phyloP scores from a whole-genome alignment of 768 basidiomycete species.

The Pulveroboletus sp. region DNA sequence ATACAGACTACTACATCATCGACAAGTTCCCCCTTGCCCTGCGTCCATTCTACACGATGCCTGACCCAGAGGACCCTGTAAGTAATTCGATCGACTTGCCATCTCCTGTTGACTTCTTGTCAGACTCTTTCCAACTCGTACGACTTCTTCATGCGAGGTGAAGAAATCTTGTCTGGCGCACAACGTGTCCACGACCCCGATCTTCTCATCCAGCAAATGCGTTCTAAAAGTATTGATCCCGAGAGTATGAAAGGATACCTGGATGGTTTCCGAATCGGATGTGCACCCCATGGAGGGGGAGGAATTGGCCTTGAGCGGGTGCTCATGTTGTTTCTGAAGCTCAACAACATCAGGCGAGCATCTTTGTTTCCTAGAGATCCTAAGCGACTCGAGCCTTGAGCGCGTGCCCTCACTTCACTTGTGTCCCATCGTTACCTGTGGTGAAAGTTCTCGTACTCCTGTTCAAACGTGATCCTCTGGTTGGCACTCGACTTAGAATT shows the following conservation, averaged over 20 bases:
- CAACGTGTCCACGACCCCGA: constrained; percentile 93
- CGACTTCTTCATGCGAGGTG: constrained; percentile 99
- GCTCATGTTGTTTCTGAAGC: constrained; percentile 94
- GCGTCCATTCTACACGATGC: constrained; percentile 99
- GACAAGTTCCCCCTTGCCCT: constrained; percentile 97
- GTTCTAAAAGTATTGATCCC: constrained; percentile 81
- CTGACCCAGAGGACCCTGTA: constrained; percentile 87
- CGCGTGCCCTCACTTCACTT: not conserved
- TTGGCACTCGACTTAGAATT: constrained; percentile 12
- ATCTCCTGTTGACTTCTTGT: not conserved
- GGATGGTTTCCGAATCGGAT: constrained; percentile 92
- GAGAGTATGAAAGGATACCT: constrained; percentile 88
- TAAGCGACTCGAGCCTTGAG: constrained; percentile 83
- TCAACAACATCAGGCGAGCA: constrained; percentile 91
- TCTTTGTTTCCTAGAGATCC: constrained; percentile 97
- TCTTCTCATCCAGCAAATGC: constrained; percentile 82
- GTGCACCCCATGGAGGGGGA: constrained; percentile 94
- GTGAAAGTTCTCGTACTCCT: not conserved
- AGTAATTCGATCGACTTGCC: constrained; percentile 24
- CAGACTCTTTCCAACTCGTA: constrained; percentile 95
- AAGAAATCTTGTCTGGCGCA: constrained; percentile 97
- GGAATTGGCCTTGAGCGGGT: constrained; percentile 95
- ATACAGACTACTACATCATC: constrained; percentile 98
- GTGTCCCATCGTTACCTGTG: not conserved
- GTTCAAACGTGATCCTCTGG: constrained; percentile 5